phyloP scores from a whole-genome alignment of 371 early-diverging fungal genomes.

The Mucor piriformis region DNA sequence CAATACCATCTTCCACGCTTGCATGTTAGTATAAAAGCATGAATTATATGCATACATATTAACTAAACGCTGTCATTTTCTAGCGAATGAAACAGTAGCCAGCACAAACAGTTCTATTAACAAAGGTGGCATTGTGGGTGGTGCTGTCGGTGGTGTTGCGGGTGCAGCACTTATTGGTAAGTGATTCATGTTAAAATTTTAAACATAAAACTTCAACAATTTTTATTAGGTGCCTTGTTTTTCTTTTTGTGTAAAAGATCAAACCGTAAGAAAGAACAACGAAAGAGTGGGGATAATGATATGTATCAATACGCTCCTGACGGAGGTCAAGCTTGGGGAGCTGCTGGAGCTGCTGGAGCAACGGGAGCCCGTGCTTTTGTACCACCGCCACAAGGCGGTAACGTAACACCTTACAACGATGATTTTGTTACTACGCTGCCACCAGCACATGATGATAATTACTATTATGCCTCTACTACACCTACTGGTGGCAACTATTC shows the following conservation, averaged over 20 bases:
- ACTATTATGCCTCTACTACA: not conserved
- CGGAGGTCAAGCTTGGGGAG: not conserved
- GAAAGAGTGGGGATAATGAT: not conserved
- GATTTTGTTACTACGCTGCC: not conserved
- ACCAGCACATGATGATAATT: not conserved
- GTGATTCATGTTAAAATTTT: not conserved
- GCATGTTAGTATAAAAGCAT: not conserved
- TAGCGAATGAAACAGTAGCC: not conserved
- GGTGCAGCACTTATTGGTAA: slow-evolving; percentile 16
- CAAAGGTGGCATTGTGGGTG: slow-evolving; percentile 16
- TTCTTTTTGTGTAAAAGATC: slow-evolving; percentile 10
- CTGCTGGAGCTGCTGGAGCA: not conserved
- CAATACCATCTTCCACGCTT: not conserved
- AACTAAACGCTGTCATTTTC: too few relatives aligned
- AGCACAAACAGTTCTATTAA: not conserved
- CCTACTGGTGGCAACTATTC: not conserved
- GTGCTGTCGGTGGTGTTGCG: slow-evolving; percentile 18
- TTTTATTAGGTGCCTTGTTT: slow-evolving; percentile 6
- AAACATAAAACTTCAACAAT: not conserved
- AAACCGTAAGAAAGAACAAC: slow-evolving; percentile 1
- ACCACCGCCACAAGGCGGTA: slow-evolving; percentile 1
- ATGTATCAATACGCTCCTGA: slow-evolving; percentile 7
- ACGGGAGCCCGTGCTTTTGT: slow-evolving; percentile 13
- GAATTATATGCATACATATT: not conserved
- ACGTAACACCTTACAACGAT: not conserved